A percentile compares a stretch with the other conserved stretches of the same genome.
Conservation (phyloP, 2,329 filamentous ascomycete species). For the Fusarium concolor region DNA sequence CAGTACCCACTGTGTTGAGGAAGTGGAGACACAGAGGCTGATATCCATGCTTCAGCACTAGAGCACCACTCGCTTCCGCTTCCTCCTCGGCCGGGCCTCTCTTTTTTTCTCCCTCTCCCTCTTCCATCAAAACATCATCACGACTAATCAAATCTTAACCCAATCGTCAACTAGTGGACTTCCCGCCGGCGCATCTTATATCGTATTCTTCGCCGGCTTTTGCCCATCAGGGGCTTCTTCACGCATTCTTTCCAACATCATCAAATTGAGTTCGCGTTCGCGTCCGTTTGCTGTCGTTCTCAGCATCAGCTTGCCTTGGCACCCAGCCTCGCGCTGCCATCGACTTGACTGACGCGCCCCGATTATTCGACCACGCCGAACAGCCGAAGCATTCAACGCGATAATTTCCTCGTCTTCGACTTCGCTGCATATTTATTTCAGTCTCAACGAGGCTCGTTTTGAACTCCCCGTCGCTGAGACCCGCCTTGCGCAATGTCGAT, state of each 20-base stretch:
- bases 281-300: constrained; percentile 32
- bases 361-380: constrained; percentile 24
- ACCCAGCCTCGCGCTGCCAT: constrained; percentile 34
- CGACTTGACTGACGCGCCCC: constrained; percentile 32
- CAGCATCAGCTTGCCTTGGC: constrained; percentile 22
- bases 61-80: constrained; percentile 35
- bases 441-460: constrained; percentile 28
- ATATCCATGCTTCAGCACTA: constrained; percentile 35
- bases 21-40: constrained; percentile 8
- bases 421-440: constrained; percentile 2
- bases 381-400: constrained; percentile 19
- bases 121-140: constrained; percentile 46
- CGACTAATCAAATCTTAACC: constrained; percentile 31
- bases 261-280: constrained; percentile 24
- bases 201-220: constrained; percentile 2
- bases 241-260: constrained; percentile 3
- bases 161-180: constrained; percentile 33
- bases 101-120: constrained; percentile 47
- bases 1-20: background rate
- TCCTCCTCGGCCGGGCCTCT: constrained; percentile 44
- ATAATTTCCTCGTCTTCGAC: constrained; percentile 5
- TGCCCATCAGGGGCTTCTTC: constrained; percentile 12
- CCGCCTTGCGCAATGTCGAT: constrained; percentile 69
- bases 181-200: constrained; percentile 8
- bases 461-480: constrained; percentile 33